phyloP scores from a whole-genome alignment of 2,329 filamentous ascomycete species.

The Periconia sp. region DNA sequence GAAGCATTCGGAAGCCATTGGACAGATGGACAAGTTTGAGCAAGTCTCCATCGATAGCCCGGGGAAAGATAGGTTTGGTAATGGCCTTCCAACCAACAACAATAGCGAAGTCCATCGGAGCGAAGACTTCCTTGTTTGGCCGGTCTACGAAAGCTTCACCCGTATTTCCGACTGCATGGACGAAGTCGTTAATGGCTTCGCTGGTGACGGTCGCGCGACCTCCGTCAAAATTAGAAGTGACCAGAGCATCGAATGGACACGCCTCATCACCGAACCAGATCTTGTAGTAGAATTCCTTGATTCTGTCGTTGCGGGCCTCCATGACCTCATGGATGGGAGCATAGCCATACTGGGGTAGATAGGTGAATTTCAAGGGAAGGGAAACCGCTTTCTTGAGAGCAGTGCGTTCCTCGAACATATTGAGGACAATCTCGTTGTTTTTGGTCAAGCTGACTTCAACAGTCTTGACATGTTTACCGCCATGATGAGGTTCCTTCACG shows the following conservation, averaged over 20 bases:
- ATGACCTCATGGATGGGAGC: constrained; percentile 98
- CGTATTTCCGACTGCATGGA: constrained; percentile 98
- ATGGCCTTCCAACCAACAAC: constrained; percentile 99
- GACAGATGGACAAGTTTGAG: constrained; percentile 96
- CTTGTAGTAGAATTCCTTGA: constrained; percentile 99
- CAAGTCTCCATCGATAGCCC: constrained; percentile 92
- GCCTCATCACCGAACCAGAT: constrained; percentile 93
- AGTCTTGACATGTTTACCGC: constrained; percentile 86
- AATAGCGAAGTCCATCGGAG: constrained; percentile 98
- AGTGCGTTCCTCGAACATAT: constrained; percentile 91
- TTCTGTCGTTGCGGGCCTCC: constrained; percentile 92
- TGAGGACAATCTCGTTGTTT: constrained; percentile 82
- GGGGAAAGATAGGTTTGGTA: constrained; percentile 98
- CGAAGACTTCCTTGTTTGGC: constrained; percentile 90
- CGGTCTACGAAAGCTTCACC: constrained; percentile 97
- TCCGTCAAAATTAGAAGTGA: constrained; percentile 88
- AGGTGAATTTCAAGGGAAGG: constrained; percentile 85
- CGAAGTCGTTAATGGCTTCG: constrained; percentile 96
- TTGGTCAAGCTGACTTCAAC: constrained; percentile 80
- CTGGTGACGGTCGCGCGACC: constrained; percentile 85
- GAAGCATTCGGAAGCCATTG: constrained; percentile 98
- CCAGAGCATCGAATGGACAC: constrained; percentile 81
- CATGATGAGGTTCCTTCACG: constrained; percentile 84
- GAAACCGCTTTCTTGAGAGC: constrained; percentile 82
- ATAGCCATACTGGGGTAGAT: constrained; percentile 94